Evolutionary conservation across 441 rosid species (phyloP), one percentile per base, ranked within the genome.

Genomic region (Pelargonium fulgidum): DNA sequence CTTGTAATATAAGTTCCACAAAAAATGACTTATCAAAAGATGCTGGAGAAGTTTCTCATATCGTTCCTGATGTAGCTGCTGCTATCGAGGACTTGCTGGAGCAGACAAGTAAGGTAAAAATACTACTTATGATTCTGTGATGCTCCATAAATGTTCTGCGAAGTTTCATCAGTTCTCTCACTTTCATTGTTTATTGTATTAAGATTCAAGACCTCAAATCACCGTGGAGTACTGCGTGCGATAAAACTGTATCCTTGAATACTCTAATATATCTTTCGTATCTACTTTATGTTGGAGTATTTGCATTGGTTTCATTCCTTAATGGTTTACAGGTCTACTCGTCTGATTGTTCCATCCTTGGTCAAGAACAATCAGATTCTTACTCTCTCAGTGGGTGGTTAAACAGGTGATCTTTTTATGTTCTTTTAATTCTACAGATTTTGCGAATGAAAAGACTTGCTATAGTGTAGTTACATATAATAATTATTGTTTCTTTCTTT

Each of bases 11-110:
- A 24, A 82, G 71, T 61, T 76, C 80, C 62, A 72, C 71, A 54
- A 81, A 75, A 63, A 78, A 70, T 65, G 75, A 70, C 54, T 79
- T 68, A 63, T 69, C 67, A 65, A 83, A 76, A 77, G 79, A 71
- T 67, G 73, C 66, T 69, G 82, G 45, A 62, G 92, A 85, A 79
- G 80, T 78, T 71, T 72, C 83, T 72, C 83, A 75, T 75, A 84
- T 79, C 73, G 86, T 82, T 82, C 89, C 97, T 56, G 97, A 92
- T 82, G 95, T 95, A 66, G 98, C 92, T 70, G 89, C 93, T 83
- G 90, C 86, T 47, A 95, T 92, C 76, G 99, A 92, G 87, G 93
- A 92, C 85, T 81, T 95, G 73, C 75, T 89, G 75, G 96, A 88
- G 92, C 93, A 90, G 86, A 87, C 98, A 36, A 87, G 90, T 76